Conservation (phyloP, 2,329 filamentous ascomycete genomes). For the Keithomyces neogunnii region DNA sequence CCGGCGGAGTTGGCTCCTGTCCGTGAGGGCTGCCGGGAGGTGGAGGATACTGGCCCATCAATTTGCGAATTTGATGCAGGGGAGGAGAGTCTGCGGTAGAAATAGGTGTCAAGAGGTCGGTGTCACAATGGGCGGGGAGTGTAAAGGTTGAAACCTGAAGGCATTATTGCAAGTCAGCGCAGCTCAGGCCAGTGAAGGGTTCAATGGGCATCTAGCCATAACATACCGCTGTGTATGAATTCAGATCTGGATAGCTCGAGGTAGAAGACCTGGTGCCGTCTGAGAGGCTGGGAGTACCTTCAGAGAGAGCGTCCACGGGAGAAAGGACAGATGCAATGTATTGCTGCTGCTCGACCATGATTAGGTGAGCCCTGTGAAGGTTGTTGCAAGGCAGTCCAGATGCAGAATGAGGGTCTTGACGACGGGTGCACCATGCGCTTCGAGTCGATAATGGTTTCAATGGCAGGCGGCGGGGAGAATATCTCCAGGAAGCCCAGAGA, state of each 20-base stretch:
- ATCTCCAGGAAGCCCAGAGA: background rate
- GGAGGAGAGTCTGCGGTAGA: conserved; percentile 40
- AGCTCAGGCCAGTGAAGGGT: background rate
- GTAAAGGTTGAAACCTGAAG: conserved; percentile 22
- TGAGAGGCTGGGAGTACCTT: conserved; percentile 16
- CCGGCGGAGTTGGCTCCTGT: conserved; percentile 41
- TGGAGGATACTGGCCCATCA: conserved; percentile 30
- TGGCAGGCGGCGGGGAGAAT: background rate
- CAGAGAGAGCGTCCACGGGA: conserved; percentile 22
- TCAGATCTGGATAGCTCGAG: conserved; percentile 21
- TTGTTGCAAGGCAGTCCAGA: conserved; percentile 1
- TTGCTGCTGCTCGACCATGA: conserved; percentile 26
- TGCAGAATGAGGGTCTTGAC: background rate
- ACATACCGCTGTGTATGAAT: conserved; percentile 25
- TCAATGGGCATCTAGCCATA: background rate
- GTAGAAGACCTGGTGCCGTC: conserved; percentile 15
- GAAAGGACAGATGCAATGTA: conserved; percentile 24
- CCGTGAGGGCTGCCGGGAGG: conserved; percentile 25
- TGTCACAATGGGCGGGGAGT: conserved; percentile 29
- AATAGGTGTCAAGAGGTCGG: conserved; percentile 41
- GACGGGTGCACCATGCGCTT: background rate
- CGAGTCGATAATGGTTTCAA: background rate
- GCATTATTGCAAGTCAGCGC: background rate
- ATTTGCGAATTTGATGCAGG: conserved; percentile 34
- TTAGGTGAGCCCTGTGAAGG: conserved; percentile 13